Evolutionary conservation across 768 basidiomycete species (phyloP), one percentile per base, ranked within the genome.

Genomic region (Obba rivulosa): DNA sequence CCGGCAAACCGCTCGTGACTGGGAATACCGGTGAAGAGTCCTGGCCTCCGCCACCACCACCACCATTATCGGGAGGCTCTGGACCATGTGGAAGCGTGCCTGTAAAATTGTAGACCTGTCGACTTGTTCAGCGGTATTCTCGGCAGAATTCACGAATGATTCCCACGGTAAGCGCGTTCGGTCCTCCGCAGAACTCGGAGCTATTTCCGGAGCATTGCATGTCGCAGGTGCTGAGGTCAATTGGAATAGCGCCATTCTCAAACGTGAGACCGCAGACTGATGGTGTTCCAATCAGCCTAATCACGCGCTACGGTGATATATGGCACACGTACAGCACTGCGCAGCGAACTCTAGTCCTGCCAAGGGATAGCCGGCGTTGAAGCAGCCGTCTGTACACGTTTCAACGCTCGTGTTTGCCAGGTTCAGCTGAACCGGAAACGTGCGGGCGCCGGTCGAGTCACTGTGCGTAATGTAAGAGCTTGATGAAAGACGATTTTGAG

Each of bases 181-280:
- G 82, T 28, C 87, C 87, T 18, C 87, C 87, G 54, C 87, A 90
- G 50, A 80, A 80, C 57, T 87, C 80, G 0, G 79, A 69, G 35
- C 63, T 65, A 49, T 83, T 81, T 11, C 85, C 86, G 2, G 63
- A 64, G 59, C 86, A 89, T 22, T 70, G 53, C 84, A 86, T 87
- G 56, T 71, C 73, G 59, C 88, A 92, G 41, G 77, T 79, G 1
- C 71, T 61, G n/a, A 71, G 64, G 0, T 75, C 54, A 0, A 72
- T 69, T 0, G 74, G 69, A 18, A 66, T 70, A n/a, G 77, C 76
- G 11, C 69, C 72, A 50, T 78, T 76, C 24, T 58, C 60, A 51
- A 83, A 64, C 20, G 66, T 51, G 2, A 66, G 60, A 21, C 69
- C 79, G 57, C 83, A 87, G 59, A 70, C 80, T 83, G 43, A 37